Evolutionary conservation across 1,284 basidiomycete genomes (phyloP).

Genomic region (Ganoderma resinaceum): DNA sequence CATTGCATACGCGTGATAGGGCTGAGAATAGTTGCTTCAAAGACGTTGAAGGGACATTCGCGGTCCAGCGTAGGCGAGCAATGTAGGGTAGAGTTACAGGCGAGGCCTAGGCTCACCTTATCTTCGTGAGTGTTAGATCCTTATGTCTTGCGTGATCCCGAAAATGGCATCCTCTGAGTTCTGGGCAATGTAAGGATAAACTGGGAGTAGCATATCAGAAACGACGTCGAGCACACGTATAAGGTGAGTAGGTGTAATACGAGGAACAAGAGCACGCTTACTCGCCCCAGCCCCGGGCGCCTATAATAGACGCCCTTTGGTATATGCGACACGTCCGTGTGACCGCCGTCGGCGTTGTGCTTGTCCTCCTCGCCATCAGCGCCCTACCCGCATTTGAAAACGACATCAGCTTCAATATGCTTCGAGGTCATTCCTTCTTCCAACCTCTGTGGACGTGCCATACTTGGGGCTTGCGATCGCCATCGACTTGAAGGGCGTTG

Average conservation of each 20-base stretch:
- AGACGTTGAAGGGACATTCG: neutral
- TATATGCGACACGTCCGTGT: neutral
- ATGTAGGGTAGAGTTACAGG: too few species aligned
- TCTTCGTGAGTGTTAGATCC: too few species aligned
- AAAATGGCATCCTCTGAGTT: neutral
- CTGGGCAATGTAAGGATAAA: neutral
- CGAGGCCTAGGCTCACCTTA: neutral
- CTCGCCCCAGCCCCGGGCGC: neutral
- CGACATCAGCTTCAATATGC: neutral
- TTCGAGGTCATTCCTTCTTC: neutral
- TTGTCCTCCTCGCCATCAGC: neutral
- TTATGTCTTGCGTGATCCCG: neutral
- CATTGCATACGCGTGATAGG: slow-evolving; percentile 2
- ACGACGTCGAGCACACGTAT: neutral
- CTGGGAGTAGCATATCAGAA: neutral
- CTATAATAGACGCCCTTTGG: neutral
- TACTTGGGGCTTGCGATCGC: neutral
- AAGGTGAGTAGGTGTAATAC: too few species aligned
- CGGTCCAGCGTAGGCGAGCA: neutral
- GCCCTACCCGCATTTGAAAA: neutral
- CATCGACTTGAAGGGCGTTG: neutral
- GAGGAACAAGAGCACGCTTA: neutral
- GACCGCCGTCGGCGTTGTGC: neutral
- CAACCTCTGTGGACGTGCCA: neutral
- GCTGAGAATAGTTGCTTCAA: neutral